Evolutionary conservation across 1,284 basidiomycete species (phyloP), one percentile per base, ranked within the genome.

Genomic region (Tetrapyrgos nigripes): DNA sequence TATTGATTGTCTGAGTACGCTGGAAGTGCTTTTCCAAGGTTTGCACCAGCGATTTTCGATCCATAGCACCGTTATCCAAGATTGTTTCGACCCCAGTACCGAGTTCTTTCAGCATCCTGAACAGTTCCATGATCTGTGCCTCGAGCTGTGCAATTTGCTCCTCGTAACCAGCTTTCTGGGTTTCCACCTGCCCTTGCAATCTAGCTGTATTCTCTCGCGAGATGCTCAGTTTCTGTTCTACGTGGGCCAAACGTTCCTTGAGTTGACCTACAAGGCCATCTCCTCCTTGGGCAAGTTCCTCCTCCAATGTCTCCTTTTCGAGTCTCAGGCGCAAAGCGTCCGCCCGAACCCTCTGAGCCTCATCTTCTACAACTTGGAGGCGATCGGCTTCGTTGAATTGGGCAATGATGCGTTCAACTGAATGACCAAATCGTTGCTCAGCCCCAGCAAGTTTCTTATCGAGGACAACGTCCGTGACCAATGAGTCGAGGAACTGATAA

Each of bases 361-460:
- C 94, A n/a, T 86, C 83, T 68, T 94, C 87, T n/a, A 91, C 84
- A 29, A 80, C 76, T 68, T 95, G 91, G 63, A 92, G 83, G 44
- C 92, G 85, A 65, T 98, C 96, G 29, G 94, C 89, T 69, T 98
- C 96, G 61, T 94, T 94, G 72, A 98, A 93, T 68, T 93, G 91
- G 4, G 93, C 88, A 50, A 98, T 91, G 59, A 98, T 86, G 50
- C 91, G 86, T 64, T 94, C 89, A 21, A 99, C 95, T 1, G 94
- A 96, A 58, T 93, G 88, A 0, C 96, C 96, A 63, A 98, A 83
- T 21, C 96, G 86, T 50, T 89, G 85, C 59, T 94, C 92, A 27
- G 95, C 93, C 31, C 93, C 92, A 28, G 84, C 86, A 51, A 95
- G 83, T 66, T 93, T 93, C 74, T 95, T 93, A 74, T 97, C 95